These are phyloP conservation scores for Aspergillus pseudoviridinutans DNA, from an alignment of 2,329 filamentous ascomycete genomes.

Conservation along the genomic window DNA sequence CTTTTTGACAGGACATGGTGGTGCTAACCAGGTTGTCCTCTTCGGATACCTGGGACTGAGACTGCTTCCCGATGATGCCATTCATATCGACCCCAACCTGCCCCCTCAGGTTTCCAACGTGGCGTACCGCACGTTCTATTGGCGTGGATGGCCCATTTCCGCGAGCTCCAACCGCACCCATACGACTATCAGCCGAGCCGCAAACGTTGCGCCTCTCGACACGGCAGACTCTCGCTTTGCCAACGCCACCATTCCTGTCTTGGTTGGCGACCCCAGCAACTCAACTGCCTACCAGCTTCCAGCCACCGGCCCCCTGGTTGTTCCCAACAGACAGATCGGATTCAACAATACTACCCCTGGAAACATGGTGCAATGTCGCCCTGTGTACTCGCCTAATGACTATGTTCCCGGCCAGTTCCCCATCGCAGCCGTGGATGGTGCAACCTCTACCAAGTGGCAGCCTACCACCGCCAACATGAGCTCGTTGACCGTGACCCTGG, in stretches of 20 bases:
- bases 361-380: constrained; percentile 63
- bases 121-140: constrained; percentile 62
- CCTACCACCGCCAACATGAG: constrained; percentile 50
- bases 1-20: constrained; percentile 68
- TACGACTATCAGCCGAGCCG: constrained; percentile 56
- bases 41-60: constrained; percentile 66
- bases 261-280: constrained; percentile 47
- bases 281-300: constrained; percentile 45
- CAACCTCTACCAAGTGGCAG: constrained; percentile 64
- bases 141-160: constrained; percentile 61
- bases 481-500: constrained; percentile 56
- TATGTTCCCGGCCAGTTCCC: constrained; percentile 66
- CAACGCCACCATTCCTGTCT: constrained; percentile 55
- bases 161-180: constrained; percentile 61
- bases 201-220: constrained; percentile 40
- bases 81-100: constrained; percentile 59
- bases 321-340: constrained; percentile 58
- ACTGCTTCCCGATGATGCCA: constrained; percentile 55
- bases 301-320: constrained; percentile 48
- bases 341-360: constrained; percentile 51
- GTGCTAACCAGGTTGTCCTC: constrained; percentile 62
- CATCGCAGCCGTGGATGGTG: constrained; percentile 62
- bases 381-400: constrained; percentile 45
- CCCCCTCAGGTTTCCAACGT: constrained; percentile 62
- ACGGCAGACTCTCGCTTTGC: constrained; percentile 55